These are phyloP conservation scores for Ajuga chamaepitys DNA, from an alignment of 257 asterid species.

Conservation along the genomic window DNA sequence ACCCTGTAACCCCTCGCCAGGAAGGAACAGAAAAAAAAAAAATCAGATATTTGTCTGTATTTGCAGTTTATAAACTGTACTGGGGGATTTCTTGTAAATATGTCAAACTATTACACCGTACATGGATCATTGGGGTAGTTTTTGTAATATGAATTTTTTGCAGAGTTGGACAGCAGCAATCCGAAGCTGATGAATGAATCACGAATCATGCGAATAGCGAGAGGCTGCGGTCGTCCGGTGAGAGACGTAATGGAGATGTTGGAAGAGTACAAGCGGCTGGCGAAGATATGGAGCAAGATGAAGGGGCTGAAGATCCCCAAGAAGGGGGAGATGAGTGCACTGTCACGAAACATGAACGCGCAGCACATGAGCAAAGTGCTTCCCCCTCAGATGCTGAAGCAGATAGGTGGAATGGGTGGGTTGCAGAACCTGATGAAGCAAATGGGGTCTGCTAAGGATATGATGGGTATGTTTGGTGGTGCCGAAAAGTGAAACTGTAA, in stretches of 20 bases:
- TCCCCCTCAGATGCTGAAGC: slow-evolving; percentile 93
- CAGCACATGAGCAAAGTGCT: slow-evolving; percentile 95
- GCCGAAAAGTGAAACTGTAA: slow-evolving; percentile 36
- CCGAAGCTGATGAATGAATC: slow-evolving; percentile 86
- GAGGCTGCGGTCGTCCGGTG: slow-evolving; percentile 77
- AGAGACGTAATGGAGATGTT: slow-evolving; percentile 88
- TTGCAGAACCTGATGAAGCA: slow-evolving; percentile 92
- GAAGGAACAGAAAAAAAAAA: no score
- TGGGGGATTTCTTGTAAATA: no score
- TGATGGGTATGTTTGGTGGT: slow-evolving; percentile 98
- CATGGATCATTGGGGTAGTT: no score
- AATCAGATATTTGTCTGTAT: no score
- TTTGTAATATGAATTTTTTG: slow-evolving; percentile 3
- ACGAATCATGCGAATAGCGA: slow-evolving; percentile 73
- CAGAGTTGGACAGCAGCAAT: slow-evolving; percentile 90
- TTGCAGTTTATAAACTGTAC: no score
- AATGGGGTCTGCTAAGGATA: slow-evolving; percentile 76
- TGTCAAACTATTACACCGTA: no score
- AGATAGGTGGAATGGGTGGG: slow-evolving; percentile 95
- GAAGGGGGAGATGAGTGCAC: slow-evolving; percentile 90
- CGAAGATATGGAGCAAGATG: slow-evolving; percentile 95
- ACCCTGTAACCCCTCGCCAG: no score
- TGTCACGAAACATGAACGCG: slow-evolving; percentile 75
- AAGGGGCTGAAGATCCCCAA: slow-evolving; percentile 95
- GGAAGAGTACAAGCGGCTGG: slow-evolving; percentile 88